Percentiles rank a stretch among this genome's conserved stretches.
phyloP scores from a whole-genome alignment of 2,329 filamentous ascomycete genomes.

The Thermomyces lanuginosus region DNA sequence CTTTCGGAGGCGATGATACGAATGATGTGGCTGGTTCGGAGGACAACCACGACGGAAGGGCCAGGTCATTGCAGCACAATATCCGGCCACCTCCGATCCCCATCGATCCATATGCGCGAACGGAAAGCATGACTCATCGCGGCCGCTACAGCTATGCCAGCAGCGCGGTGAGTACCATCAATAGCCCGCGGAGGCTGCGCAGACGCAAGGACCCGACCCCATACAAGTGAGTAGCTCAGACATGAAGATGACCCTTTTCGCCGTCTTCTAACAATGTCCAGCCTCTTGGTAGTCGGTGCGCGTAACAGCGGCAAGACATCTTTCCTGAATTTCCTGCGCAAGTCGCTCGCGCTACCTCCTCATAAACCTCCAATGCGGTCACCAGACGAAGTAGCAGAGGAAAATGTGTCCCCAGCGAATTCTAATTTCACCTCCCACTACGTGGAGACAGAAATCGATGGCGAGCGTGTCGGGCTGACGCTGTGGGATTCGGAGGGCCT shows the following conservation, averaged over 20 bases:
- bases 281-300: conserved; percentile 78
- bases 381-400: conserved; percentile 42
- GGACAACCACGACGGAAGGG: conserved; percentile 26
- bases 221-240: conserved; percentile 63
- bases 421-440: conserved; percentile 71
- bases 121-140: conserved; percentile 92
- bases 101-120: conserved; percentile 59
- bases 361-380: conserved; percentile 49
- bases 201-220: conserved; percentile 94
- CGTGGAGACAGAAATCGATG: conserved; percentile 85
- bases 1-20: conserved; percentile 47
- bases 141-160: conserved; percentile 93
- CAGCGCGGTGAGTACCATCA: conserved; percentile 77
- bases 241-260: conserved; percentile 1
- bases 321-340: conserved; percentile 89
- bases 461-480: conserved; percentile 78
- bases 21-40: conserved; percentile 23
- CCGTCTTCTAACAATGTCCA: conserved; percentile 22
- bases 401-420: conserved; percentile 38
- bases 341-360: conserved; percentile 63
- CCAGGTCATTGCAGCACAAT: conserved; percentile 38
- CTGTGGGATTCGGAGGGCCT: conserved; percentile 93
- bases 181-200: conserved; percentile 78
- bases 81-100: conserved; percentile 12
- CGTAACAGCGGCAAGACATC: conserved; percentile 85